Evolutionary conservation across 106 monocot genomes (phyloP), one percentile per base, ranked within the genome.

Genomic region (Amphibolis antarctica): DNA sequence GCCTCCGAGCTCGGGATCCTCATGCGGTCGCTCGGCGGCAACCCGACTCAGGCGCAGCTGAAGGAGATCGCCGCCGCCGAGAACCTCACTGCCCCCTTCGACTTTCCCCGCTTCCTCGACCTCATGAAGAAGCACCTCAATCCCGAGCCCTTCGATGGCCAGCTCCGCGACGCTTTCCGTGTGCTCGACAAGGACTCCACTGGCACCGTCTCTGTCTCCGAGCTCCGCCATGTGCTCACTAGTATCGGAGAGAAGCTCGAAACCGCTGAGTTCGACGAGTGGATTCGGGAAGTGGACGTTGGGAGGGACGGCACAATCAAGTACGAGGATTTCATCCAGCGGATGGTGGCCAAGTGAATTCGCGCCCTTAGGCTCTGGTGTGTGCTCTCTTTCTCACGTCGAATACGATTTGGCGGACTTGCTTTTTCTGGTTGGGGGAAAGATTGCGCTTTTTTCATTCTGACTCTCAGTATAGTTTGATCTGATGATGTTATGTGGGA

Each of bases 251-350:
- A 94, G 79, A 94, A 94, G 74, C 86, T 94, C 26, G 93, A 89
- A 42, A 81, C 81, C 18, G 66, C 63, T 3, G 93, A 94, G 79
- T 94, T 94, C 53, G 93, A 94, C 59, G 93, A 94, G 73, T 94
- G 93, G 93, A 89, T 94, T 70, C 77, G 88, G 30, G 93, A 94
- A 79, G 86, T 94, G 14, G 83, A 89, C n/a, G 93, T 94, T 17
- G 74, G 65, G 10, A 67, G 76, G 6, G 88, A 94, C 44, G 93
- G 89, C 7, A 83, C 68, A 60, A 88, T 94, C 67, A 63, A 61
- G 52, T 94, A 94, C 77, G 93, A 94, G 71, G 93, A 94, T 43
- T 86, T 94, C 74, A 94, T 94, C 68, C 76, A 77, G 47, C 78
- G 88, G 63, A 94, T 94, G 78, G 77, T 83, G 67, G 93, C 93